Percentiles rank a stretch among this genome's conserved stretches.
These are phyloP conservation scores for Pseudocohnilembus persalinus DNA, from an alignment of 169 alveolate species.

Conservation along the genomic window DNA sequence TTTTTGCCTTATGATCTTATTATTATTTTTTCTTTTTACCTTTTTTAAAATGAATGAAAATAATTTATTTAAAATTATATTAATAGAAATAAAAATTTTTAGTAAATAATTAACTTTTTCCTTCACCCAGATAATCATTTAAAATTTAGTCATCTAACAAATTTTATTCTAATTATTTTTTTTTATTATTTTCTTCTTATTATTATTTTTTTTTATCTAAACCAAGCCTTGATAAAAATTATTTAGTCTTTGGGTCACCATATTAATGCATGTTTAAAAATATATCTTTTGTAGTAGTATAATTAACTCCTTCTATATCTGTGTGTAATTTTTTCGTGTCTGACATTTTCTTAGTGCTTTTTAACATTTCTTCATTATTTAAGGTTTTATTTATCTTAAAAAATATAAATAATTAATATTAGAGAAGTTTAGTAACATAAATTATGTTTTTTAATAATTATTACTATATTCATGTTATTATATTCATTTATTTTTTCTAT, in stretches of 20 bases:
- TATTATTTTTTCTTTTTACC: no score
- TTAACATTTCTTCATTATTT: not conserved
- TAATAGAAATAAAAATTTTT: no score
- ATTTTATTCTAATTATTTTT: not conserved
- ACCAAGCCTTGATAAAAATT: not conserved
- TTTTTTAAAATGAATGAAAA: no score
- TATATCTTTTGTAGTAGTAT: slow-evolving; percentile 25
- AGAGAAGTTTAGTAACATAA: no score
- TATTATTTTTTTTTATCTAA: no score
- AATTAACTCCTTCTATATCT: not conserved
- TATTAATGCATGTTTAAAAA: slow-evolving; percentile 16
- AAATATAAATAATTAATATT: not conserved
- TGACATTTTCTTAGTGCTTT: not conserved
- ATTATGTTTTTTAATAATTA: no score
- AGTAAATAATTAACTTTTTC: no score
- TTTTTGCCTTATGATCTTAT: no score
- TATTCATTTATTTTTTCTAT: slow-evolving; percentile 22
- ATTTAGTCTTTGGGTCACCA: slow-evolving; percentile 18
- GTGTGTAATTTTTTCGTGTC: not conserved
- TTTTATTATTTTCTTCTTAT: no score
- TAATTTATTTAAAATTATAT: no score
- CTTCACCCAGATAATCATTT: not conserved
- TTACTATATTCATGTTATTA: not conserved
- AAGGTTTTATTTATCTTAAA: not conserved
- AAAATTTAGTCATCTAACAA: not conserved